These are phyloP conservation scores for Aspergillus taichungensis DNA, from an alignment of 495 filamentous ascomycete genomes.

Conservation along the genomic window DNA sequence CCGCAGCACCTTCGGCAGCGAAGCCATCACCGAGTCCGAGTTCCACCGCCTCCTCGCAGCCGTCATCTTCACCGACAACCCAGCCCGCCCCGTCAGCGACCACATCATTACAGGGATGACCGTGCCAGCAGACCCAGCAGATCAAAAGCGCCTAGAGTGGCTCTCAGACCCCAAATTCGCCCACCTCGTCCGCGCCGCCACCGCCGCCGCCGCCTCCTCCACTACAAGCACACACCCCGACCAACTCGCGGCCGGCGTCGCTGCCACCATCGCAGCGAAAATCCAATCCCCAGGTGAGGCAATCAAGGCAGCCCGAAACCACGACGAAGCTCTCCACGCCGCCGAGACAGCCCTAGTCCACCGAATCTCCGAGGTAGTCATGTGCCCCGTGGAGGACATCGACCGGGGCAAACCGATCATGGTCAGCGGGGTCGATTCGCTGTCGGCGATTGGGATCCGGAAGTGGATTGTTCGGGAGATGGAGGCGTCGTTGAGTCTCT, in stretches of 20 bases:
- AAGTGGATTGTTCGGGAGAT: slow-evolving; percentile 17
- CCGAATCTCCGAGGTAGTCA: slow-evolving; percentile 10
- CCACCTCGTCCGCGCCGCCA: not conserved
- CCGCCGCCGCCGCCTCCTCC: not conserved
- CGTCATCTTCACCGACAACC: no score
- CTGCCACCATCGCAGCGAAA: no score
- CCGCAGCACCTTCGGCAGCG: no score
- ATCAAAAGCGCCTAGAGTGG: not conserved
- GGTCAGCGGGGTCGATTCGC: slow-evolving; percentile 25
- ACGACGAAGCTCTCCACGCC: not conserved
- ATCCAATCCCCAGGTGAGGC: no score
- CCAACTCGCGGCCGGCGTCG: not conserved
- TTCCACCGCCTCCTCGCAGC: no score
- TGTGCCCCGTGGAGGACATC: slow-evolving; percentile 10
- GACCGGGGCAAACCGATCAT: slow-evolving; percentile 8
- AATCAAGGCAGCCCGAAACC: not conserved
- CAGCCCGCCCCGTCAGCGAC: not conserved
- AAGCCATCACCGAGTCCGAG: no score
- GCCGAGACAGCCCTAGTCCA: slow-evolving; percentile 6
- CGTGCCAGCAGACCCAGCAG: not conserved
- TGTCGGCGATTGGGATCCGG: slow-evolving; percentile 26
- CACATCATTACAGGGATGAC: not conserved
- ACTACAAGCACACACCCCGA: not conserved
- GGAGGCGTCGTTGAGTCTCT: no score
- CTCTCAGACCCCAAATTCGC: not conserved